Percentiles rank a stretch among this genome's conserved stretches.
Conservation (phyloP, 2,329 filamentous ascomycete genomes). For the Shiraia bambusicola region DNA sequence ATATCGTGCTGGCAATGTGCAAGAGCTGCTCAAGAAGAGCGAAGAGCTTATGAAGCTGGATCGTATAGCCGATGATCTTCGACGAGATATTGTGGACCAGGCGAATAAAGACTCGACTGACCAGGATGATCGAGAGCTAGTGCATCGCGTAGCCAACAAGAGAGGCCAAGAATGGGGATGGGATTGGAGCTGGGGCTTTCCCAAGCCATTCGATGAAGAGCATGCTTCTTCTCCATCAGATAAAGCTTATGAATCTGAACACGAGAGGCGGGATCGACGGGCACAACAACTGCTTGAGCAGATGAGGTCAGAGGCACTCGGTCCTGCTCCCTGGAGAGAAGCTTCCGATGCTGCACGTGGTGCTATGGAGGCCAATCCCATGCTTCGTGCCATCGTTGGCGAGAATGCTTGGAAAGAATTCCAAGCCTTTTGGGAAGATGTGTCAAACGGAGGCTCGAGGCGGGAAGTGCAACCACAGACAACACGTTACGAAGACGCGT, state of each 20-base stretch:
- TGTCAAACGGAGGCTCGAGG: constrained; percentile 2
- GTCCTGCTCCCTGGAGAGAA: constrained; percentile 7
- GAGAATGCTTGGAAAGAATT: constrained; percentile 1
- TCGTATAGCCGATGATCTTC: constrained; percentile 26
- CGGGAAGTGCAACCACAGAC: constrained; percentile 1
- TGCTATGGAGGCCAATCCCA: not conserved
- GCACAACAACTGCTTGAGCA: constrained; percentile 1
- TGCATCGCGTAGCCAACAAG: constrained; percentile 32
- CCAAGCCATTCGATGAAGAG: constrained; percentile 28
- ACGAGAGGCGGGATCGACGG: not conserved
- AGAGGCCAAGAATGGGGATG: constrained; percentile 40
- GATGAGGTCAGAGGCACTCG: constrained; percentile 10
- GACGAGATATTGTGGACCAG: constrained; percentile 25
- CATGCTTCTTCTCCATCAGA: not conserved
- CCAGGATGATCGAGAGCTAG: constrained; percentile 17
- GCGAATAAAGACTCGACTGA: constrained; percentile 2
- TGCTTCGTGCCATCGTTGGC: not conserved
- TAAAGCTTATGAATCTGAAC: constrained; percentile 3
- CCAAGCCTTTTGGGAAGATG: not conserved
- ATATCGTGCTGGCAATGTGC: constrained; percentile 29
- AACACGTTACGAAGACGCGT: constrained; percentile 11
- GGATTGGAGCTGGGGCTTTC: constrained; percentile 40
- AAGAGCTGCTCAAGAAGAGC: constrained; percentile 31
- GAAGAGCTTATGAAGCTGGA: constrained; percentile 36
- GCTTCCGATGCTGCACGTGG: not conserved